Base-by-base conservation (phyloP, 2,329 filamentous ascomycete species). In the Simplicillium sp. region DNA sequence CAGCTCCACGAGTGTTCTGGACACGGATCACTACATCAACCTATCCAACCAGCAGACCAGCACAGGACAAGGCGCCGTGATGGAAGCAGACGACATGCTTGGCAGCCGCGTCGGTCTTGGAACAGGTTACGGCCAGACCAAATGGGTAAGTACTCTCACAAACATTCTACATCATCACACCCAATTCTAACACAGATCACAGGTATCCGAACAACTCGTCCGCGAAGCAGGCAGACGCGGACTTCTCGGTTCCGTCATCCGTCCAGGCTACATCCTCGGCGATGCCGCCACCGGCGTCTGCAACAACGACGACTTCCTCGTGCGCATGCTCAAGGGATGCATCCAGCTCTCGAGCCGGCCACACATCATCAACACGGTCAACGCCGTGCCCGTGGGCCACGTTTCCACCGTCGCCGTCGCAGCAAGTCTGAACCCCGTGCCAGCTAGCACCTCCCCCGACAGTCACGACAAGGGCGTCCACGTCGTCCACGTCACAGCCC, bases 41-140 rank as follows among this genome's bases (percentile, higher is more conserved):
- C 73, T 88, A 32, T 92, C 87, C 0, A 68, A 82, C 42, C 67
- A 76, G 40, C 72, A 71, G 42, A 64, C 75, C 28, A 68, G 68
- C 11, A 72, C 73, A 28, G 83, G 84, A 9, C 77, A 76, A 7
- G 68, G 67, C 15, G 77, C 77, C 11, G 73, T 95, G 13, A 68
- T 72, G 15, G 90, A 96, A 59, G 71, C 70, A 0, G 89, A 96
- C 56, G 80, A 90, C 48, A 70, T 96, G 46, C 68, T 77, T 49
- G 87, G 88, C 40, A 89, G 85, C 53, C 73, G 79, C 32, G 79
- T 69, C 39, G 86, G 86, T 28, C 77, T 96, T 2, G 80, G 79
- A 32, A 95, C 86, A 1, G 89, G 90, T 5, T 96, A 96, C 53
- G 89, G 90, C 3, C 89, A 96, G 60, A 80, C 77, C 48, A 96